These are phyloP conservation scores for Acanthamoeba quina DNA, from an alignment of 208 protist species.

Conservation along the genomic window DNA sequence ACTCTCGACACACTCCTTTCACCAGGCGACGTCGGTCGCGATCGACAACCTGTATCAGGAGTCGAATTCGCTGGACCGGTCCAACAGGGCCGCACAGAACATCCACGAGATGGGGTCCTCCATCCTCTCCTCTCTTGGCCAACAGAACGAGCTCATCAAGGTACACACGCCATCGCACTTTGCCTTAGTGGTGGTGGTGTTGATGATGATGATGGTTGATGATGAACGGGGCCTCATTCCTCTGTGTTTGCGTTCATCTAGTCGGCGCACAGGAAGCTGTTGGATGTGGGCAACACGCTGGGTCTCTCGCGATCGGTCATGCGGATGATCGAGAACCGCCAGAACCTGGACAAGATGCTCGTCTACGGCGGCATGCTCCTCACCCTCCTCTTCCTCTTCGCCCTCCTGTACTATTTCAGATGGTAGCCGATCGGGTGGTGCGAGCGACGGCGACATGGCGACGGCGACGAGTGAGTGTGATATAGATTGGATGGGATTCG, in stretches of 20 bases:
- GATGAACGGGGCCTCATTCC: not conserved
- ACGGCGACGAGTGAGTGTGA: too few relatives aligned
- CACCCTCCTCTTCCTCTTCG: slow-evolving; percentile 44
- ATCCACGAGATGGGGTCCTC: slow-evolving; percentile 61
- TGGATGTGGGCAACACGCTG: slow-evolving; percentile 67
- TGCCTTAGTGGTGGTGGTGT: too few relatives aligned
- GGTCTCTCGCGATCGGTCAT: slow-evolving; percentile 61
- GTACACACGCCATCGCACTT: not conserved
- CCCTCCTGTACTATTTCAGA: slow-evolving; percentile 46
- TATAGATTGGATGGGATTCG: too few relatives aligned
- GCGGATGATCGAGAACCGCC: slow-evolving; percentile 60
- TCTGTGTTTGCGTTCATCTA: not conserved
- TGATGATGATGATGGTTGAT: too few relatives aligned
- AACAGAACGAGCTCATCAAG: slow-evolving; percentile 67
- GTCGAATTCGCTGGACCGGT: slow-evolving; percentile 17
- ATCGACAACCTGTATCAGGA: slow-evolving; percentile 70
- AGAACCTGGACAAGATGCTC: slow-evolving; percentile 66
- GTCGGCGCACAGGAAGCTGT: slow-evolving; percentile 27
- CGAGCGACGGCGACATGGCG: too few relatives aligned
- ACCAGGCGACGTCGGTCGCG: slow-evolving; percentile 36
- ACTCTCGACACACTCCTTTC: not conserved
- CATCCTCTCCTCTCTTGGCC: slow-evolving; percentile 42
- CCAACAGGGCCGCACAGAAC: slow-evolving; percentile 14
- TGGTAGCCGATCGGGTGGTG: not conserved
- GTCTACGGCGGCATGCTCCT: slow-evolving; percentile 69